Base-by-base conservation (phyloP, 225 moss, liverwort and hornwort species). In the Bryoerythrophyllum caledonicum region DNA sequence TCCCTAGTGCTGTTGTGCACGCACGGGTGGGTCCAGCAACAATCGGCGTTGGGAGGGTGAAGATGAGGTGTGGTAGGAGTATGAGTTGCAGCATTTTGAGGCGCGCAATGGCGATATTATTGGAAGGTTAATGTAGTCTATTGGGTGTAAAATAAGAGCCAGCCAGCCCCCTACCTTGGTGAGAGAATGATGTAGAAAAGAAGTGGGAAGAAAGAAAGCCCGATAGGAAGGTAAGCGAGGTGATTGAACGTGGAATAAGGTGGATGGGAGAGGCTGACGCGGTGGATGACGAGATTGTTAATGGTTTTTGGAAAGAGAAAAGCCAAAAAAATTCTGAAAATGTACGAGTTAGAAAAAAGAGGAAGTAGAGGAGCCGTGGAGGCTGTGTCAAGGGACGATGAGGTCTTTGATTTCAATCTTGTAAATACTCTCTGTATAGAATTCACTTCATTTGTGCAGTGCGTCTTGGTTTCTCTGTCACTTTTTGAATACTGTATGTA, bases 71-170 rank as follows among this genome's bases (percentile, higher is more conserved):
- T 67, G 44, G 26, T 61, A 54, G 71, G 40, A 66, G 67, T 72
- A 67, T 60, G 60, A 69, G 77, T 71, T 61, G 73, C 72, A 73
- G 79, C 71, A 77, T 79, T 78, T 76, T 63, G 68, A 71, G 49
- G 16, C 61, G 67, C 60, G 43, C 60, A 63, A 52, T 65, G 55
- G 62, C 56, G 75, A 71, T 56, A 48, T 54, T 55, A 79, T 71
- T 67, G 44, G 41, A 75, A 75, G 79, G 68, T 83, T 80, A 76
- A 55, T 72, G 73, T 76, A 80, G 76, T 73, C 68, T 83, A 71
- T 61, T 83, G 68, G 79, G 80, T 85, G 81, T 85, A 85, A 74
- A 81, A 81, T 85, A 84, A 81, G 70, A 6, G 44, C 14, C 78
- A 85, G 75, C 71, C 68, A 80, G 68, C 68, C 73, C 76, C 77